Evolutionary conservation across 805 yeast genomes (phyloP).

Genomic region (Monosporozyma solicola): DNA sequence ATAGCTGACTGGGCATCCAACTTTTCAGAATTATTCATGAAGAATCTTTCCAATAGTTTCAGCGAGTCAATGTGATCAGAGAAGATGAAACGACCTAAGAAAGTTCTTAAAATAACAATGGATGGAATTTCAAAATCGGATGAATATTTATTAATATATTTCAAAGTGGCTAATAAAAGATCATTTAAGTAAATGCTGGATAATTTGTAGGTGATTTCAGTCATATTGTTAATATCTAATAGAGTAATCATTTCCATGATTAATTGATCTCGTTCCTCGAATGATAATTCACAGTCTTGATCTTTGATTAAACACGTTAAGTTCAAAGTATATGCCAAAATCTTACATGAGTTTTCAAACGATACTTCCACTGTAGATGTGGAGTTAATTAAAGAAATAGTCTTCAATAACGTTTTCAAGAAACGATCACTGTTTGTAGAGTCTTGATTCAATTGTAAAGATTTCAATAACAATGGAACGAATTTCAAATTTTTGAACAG

Average conservation of each 20-base stretch:
- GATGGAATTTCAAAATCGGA: not conserved
- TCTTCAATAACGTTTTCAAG: slow-evolving; percentile 10
- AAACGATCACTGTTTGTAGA: slow-evolving; percentile 6
- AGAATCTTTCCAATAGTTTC: slow-evolving; percentile 16
- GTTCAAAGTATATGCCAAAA: slow-evolving; percentile 15
- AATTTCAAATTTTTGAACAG: slow-evolving; percentile 37
- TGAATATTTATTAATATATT: slow-evolving; percentile 7
- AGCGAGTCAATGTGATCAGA: slow-evolving; percentile 9
- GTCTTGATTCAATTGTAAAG: slow-evolving; percentile 8
- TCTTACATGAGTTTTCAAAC: slow-evolving; percentile 16
- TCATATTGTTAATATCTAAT: slow-evolving; percentile 13
- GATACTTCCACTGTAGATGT: slow-evolving; percentile 20
- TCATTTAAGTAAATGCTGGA: slow-evolving; percentile 15
- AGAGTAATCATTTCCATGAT: slow-evolving; percentile 15
- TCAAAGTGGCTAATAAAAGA: slow-evolving; percentile 16
- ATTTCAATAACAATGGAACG: slow-evolving; percentile 21
- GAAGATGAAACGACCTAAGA: slow-evolving; percentile 12
- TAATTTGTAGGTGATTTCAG: slow-evolving; percentile 12
- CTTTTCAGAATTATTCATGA: slow-evolving; percentile 5
- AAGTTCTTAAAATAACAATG: slow-evolving; percentile 3
- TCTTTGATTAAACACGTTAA: slow-evolving; percentile 5
- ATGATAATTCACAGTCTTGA: not conserved
- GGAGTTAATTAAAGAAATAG: slow-evolving; percentile 18
- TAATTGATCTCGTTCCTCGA: slow-evolving; percentile 5
- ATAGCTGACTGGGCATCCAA: slow-evolving; percentile 9